These are phyloP conservation scores for Mortierella sp. DNA, from an alignment of 371 early-diverging fungal species.

Conservation along the genomic window DNA sequence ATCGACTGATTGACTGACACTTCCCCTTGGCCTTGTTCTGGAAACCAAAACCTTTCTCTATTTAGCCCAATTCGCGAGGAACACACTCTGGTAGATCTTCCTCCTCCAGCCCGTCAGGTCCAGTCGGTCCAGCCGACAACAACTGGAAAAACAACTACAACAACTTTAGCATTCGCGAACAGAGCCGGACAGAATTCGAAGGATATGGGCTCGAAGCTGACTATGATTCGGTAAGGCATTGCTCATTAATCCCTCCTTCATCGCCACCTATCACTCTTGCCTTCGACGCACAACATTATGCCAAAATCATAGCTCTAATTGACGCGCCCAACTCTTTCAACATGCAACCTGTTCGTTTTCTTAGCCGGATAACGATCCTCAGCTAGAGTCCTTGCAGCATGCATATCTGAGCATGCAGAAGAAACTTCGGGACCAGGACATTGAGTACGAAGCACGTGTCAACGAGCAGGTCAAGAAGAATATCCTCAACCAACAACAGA, in stretches of 20 bases:
- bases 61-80: slow-evolving; percentile 19
- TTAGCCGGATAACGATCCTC: slow-evolving; percentile 24
- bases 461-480: slow-evolving; percentile 34
- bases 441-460: slow-evolving; percentile 39
- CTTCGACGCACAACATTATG: not conserved
- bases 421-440: slow-evolving; percentile 30
- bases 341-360: not conserved
- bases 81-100: slow-evolving; percentile 29
- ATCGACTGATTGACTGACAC: slow-evolving; percentile 12
- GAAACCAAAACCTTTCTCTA: not conserved
- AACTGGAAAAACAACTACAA: slow-evolving; percentile 36
- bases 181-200: slow-evolving; percentile 40
- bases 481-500: slow-evolving; percentile 36
- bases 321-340: not conserved
- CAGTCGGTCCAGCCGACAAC: slow-evolving; percentile 16
- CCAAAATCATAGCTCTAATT: not conserved
- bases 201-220: slow-evolving; percentile 41
- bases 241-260: not conserved
- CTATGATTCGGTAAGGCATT: slow-evolving; percentile 30
- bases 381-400: slow-evolving; percentile 24
- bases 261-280: not conserved
- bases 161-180: slow-evolving; percentile 40
- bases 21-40: not conserved
- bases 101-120: slow-evolving; percentile 18
- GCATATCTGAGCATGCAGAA: slow-evolving; percentile 29